phyloP scores from a whole-genome alignment of 2,329 filamentous ascomycete species.

The Fusarium tupiense region DNA sequence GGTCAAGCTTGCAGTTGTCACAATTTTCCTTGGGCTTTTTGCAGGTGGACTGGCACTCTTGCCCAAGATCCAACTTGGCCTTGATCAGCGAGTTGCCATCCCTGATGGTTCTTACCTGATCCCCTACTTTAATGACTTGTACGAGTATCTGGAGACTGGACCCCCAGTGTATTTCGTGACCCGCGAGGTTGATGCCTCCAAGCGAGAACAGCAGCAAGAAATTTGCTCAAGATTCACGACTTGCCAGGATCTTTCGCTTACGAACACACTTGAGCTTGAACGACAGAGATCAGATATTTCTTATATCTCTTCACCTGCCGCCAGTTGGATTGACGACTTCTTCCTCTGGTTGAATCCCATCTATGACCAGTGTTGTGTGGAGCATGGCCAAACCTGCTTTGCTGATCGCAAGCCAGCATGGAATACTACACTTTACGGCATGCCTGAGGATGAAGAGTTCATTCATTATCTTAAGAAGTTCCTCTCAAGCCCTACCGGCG shows the following conservation, averaged over 20 bases:
- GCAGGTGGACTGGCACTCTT: slow-evolving; percentile 86
- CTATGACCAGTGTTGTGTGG: slow-evolving; percentile 74
- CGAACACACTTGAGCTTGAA: slow-evolving; percentile 93
- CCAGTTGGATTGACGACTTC: slow-evolving; percentile 97
- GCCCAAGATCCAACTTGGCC: slow-evolving; percentile 83
- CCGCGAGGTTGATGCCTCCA: slow-evolving; percentile 79
- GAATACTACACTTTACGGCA: slow-evolving; percentile 89
- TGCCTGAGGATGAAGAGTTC: slow-evolving; percentile 95
- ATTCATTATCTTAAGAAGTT: slow-evolving; percentile 86
- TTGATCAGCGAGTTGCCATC: slow-evolving; percentile 95
- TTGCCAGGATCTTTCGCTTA: slow-evolving; percentile 83
- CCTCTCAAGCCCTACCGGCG: slow-evolving; percentile 80
- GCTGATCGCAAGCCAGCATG: slow-evolving; percentile 79
- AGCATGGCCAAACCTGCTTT: slow-evolving; percentile 80
- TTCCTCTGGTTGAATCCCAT: slow-evolving; percentile 96
- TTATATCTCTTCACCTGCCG: slow-evolving; percentile 86
- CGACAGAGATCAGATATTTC: slow-evolving; percentile 88
- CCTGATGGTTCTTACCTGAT: slow-evolving; percentile 95
- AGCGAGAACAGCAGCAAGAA: slow-evolving; percentile 80
- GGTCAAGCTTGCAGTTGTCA: slow-evolving; percentile 78
- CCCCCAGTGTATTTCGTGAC: slow-evolving; percentile 98
- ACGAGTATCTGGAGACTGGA: slow-evolving; percentile 89
- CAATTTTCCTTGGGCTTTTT: slow-evolving; percentile 87
- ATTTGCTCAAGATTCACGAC: slow-evolving; percentile 92
- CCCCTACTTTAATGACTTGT: slow-evolving; percentile 94